These are phyloP conservation scores for Fraxinus greggii DNA, from an alignment of 305 asterid species.

Conservation along the genomic window DNA sequence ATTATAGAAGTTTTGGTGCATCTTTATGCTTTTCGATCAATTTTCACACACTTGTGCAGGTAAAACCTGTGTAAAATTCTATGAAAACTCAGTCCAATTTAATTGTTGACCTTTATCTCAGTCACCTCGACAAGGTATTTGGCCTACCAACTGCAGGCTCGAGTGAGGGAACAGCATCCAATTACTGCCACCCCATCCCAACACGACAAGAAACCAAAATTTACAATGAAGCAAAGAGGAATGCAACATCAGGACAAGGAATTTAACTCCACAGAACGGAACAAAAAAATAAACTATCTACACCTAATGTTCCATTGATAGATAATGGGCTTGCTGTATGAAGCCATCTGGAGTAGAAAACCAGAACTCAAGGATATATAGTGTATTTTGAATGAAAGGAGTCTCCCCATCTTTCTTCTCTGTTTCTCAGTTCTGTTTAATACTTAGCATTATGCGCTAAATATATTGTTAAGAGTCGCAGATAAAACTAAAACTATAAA, in stretches of 20 bases:
- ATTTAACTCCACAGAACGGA: neutral
- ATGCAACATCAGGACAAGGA: neutral
- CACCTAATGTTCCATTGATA: neutral
- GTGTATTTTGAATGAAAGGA: neutral
- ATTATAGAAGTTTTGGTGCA: neutral
- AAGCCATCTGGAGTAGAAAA: neutral
- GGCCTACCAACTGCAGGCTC: neutral
- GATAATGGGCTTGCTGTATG: neutral
- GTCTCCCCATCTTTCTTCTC: neutral
- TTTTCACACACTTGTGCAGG: neutral
- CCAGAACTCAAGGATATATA: neutral
- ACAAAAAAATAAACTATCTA: neutral
- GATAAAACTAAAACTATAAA: neutral
- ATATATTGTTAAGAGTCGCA: neutral
- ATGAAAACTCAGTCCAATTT: neutral
- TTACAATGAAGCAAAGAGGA: neutral
- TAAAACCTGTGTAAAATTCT: neutral
- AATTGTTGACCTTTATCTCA: neutral
- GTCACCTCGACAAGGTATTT: neutral
- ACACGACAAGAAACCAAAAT: neutral
- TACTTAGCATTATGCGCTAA: neutral
- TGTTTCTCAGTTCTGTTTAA: neutral
- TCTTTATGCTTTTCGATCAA: neutral
- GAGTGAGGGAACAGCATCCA: neutral
- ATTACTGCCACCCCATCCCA: neutral